Base-by-base conservation (phyloP, 1,139 yeast genomes). In the Nakaseomyces glabratus region DNA sequence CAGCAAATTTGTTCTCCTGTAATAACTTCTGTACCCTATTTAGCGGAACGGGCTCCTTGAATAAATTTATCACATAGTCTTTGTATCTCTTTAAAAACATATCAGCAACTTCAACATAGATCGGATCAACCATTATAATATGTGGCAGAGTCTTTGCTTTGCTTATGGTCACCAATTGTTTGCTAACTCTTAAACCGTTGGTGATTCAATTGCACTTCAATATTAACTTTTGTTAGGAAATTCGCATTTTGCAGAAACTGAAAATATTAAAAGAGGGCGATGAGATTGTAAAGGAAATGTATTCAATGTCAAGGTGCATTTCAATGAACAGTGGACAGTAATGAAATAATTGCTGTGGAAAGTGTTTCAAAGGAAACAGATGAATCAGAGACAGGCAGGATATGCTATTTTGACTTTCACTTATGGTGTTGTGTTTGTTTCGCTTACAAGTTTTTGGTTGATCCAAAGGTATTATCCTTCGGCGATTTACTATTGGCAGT, bases 21-120 rank as follows among this genome's bases (percentile, higher is more conserved):
- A 33, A 8, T n/a, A 33, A 20, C 11, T 26, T 25, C 18, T 26
- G 17, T 15, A 25, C 25, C 22, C 20, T 20, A n/a, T 16, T 21
- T 5, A 13, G 12, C 4, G 24, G 25, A 10, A 9, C 25, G 7
- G 35, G 20, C 24, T 26, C 24, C 26, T 33, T 33, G 14, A 43
- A 50, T 28, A 38, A 44, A 6, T 34, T 32, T 4, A 53, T 30
- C 1, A 53, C 38, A 6, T 36, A 38, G 4, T 48, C 44, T 28
- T 44, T 49, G 35, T 51, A 52, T 11, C 41, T 40, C 11, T 34
- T 39, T 32, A 51, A 29, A 30, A 54, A 50, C 47, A 40, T 48
- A 8, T 39, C 33, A 7, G 58, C 45, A 4, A 42, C 35, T 15
- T 30, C 33, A 36, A 20, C 28, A 4, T 29, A 29, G 17, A 8